These are phyloP conservation scores for Sonneratia alba DNA, from an alignment of 345 rosid species.

Conservation along the genomic window DNA sequence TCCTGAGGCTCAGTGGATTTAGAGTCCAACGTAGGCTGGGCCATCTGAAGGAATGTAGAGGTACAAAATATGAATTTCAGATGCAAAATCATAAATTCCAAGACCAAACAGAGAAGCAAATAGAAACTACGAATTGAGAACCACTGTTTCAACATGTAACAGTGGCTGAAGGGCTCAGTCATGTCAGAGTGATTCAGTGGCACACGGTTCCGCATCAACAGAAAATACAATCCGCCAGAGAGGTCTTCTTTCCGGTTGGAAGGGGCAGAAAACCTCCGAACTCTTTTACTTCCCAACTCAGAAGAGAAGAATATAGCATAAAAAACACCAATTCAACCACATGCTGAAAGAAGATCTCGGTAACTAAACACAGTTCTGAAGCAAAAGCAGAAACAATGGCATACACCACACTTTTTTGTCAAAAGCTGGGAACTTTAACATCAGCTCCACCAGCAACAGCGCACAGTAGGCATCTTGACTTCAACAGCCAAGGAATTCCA, in stretches of 20 bases:
- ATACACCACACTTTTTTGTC: background rate
- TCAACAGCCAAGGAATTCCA: background rate
- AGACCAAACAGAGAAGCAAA: background rate
- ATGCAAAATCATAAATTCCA: background rate
- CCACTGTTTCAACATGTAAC: background rate
- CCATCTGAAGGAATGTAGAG: conserved; percentile 26
- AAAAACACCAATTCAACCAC: background rate
- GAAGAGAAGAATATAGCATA: background rate
- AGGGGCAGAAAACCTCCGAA: background rate
- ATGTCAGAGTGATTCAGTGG: background rate
- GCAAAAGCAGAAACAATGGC: background rate
- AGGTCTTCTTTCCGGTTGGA: background rate
- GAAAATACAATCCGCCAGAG: background rate
- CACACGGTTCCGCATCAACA: background rate
- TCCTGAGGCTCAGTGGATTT: conserved; percentile 30
- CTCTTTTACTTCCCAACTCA: background rate
- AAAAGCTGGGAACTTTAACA: background rate
- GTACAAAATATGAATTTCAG: background rate
- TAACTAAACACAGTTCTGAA: background rate
- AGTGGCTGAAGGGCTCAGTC: background rate
- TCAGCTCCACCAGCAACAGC: background rate
- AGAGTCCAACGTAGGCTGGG: conserved; percentile 38
- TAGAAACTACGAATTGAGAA: background rate
- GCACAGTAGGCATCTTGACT: background rate
- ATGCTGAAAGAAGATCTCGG: background rate